Conservation (phyloP, 2,329 filamentous ascomycete species). For the Epichloe glyceriae region DNA sequence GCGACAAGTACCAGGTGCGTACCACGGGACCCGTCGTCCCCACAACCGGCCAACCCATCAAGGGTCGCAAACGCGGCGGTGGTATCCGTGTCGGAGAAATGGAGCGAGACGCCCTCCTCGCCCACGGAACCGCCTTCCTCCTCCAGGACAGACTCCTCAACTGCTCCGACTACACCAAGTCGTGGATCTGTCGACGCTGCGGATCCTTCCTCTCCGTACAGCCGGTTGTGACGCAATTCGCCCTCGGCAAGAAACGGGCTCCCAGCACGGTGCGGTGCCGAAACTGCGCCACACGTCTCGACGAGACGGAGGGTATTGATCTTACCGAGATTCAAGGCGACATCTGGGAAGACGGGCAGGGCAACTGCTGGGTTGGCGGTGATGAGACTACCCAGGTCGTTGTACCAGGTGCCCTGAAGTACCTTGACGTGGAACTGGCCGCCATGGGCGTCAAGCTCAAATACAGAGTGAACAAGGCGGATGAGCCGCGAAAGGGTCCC, state of each 20-base stretch:
- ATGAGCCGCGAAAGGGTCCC: conserved; percentile 45
- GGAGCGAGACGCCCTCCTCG: conserved; percentile 90
- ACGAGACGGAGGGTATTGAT: conserved; percentile 44
- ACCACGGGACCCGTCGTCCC: conserved; percentile 87
- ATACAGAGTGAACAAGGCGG: conserved; percentile 55
- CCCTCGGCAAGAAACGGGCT: conserved; percentile 48
- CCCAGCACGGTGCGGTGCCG: conserved; percentile 65
- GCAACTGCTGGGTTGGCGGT: conserved; percentile 73
- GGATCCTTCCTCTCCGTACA: conserved; percentile 85
- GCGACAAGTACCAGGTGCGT: conserved; percentile 97
- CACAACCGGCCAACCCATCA: conserved; percentile 90
- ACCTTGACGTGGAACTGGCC: conserved; percentile 85
- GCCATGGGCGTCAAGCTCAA: conserved; percentile 95
- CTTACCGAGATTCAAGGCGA: conserved; percentile 49
- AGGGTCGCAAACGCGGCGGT: conserved; percentile 89
- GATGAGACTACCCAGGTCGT: conserved; percentile 85
- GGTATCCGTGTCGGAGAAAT: conserved; percentile 99
- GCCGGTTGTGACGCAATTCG: conserved; percentile 56
- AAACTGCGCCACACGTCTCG: conserved; percentile 54
- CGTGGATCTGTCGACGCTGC: conserved; percentile 81
- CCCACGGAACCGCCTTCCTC: conserved; percentile 88
- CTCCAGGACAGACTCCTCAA: conserved; percentile 94
- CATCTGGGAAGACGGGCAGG: conserved; percentile 87
- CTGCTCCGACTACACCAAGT: conserved; percentile 83
- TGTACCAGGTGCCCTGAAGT: conserved; percentile 84